A percentile compares a stretch with the other conserved stretches of the same genome.
phyloP scores from a whole-genome alignment of 2,329 filamentous ascomycete species.

The Hypoxylon sp. region DNA sequence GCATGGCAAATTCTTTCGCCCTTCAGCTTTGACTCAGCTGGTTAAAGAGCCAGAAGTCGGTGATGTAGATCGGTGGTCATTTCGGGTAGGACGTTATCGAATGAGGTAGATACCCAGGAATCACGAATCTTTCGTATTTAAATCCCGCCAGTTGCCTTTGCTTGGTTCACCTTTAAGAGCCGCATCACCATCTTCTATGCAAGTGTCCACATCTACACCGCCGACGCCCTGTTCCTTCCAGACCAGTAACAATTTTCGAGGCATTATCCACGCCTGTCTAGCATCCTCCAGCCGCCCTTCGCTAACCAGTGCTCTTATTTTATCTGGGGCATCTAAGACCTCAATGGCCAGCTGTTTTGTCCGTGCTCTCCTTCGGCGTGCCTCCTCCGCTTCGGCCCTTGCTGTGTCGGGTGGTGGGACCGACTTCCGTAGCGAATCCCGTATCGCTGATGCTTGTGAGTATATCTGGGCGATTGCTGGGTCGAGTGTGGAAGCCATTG shows the following conservation, averaged over 20 bases:
- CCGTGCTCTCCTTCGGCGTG: constrained; percentile 55
- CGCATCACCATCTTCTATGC: constrained; percentile 70
- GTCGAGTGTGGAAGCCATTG: constrained; percentile 79
- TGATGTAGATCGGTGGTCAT: background rate
- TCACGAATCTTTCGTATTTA: constrained; percentile 30
- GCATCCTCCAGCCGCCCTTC: constrained; percentile 75
- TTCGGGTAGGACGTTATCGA: background rate
- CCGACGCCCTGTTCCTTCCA: constrained; percentile 71
- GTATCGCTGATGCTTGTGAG: constrained; percentile 69
- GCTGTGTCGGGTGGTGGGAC: constrained; percentile 64
- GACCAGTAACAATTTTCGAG: constrained; percentile 64
- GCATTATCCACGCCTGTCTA: constrained; percentile 69
- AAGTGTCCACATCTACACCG: constrained; percentile 67
- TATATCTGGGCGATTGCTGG: constrained; percentile 83
- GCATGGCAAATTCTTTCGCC: background rate
- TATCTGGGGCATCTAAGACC: constrained; percentile 73
- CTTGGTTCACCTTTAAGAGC: constrained; percentile 57
- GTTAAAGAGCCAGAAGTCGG: background rate
- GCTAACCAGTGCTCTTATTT: constrained; percentile 70
- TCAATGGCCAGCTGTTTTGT: constrained; percentile 73
- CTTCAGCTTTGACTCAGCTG: background rate
- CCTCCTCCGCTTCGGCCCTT: constrained; percentile 56
- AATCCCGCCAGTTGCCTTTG: constrained; percentile 50
- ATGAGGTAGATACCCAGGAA: constrained; percentile 32
- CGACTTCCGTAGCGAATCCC: constrained; percentile 64